A percentile compares a stretch with the other conserved stretches of the same genome.
Evolutionary conservation across 1,284 basidiomycete species (phyloP).

Genomic region (Ustilago trichophora): DNA sequence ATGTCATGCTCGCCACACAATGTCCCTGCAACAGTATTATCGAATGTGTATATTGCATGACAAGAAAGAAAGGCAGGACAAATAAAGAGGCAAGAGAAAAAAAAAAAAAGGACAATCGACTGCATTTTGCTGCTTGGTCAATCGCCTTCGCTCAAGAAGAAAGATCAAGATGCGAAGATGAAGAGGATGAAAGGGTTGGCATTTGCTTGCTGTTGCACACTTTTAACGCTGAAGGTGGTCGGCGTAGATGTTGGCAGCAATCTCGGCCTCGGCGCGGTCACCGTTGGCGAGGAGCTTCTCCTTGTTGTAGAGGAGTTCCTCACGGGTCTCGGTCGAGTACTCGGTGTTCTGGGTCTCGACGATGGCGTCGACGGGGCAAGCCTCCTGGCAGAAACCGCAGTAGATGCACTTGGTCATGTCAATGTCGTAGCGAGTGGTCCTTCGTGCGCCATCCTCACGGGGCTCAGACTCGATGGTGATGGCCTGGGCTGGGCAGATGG

Average conservation of each 20-base stretch:
- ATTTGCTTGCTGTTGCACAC: no score
- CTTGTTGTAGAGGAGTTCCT: constrained; percentile 99
- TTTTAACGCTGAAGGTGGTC: constrained; percentile 63
- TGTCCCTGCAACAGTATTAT: constrained; percentile 3
- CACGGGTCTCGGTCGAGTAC: constrained; percentile 95
- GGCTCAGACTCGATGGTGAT: constrained; percentile 99
- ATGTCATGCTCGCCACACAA: no score
- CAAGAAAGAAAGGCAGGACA: neutral
- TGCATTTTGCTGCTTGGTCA: constrained; percentile 10
- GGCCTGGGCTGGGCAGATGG: constrained; percentile 98
- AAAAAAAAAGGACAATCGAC: no score
- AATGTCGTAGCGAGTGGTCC: constrained; percentile 98
- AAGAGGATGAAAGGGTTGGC: no score
- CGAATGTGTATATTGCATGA: constrained; percentile 25
- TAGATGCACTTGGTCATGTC: constrained; percentile 77
- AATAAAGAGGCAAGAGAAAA: neutral
- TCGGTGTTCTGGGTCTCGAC: constrained; percentile 78
- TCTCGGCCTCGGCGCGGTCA: constrained; percentile 91
- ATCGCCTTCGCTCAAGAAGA: no score
- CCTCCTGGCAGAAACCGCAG: constrained; percentile 74
- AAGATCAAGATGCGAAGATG: no score
- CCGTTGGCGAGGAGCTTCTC: constrained; percentile 90
- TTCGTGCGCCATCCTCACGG: constrained; percentile 90
- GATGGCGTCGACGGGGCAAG: constrained; percentile 98
- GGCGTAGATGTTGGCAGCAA: constrained; percentile 63